Evolutionary conservation across 441 rosid genomes (phyloP).

Genomic region (Biscutella laevigata): DNA sequence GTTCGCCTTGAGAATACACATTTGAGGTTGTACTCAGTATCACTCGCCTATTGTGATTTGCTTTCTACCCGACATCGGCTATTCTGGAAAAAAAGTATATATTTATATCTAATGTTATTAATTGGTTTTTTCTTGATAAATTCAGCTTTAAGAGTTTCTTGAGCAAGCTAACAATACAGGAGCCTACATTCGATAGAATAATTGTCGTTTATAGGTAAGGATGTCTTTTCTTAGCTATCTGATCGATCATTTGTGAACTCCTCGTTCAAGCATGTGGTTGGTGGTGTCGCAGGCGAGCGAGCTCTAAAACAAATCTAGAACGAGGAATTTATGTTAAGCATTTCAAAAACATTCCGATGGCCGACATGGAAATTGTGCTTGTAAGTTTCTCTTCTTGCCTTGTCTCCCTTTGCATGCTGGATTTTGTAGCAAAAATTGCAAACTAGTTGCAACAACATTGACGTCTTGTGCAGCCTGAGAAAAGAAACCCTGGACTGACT

Average conservation of each 20-base stretch:
- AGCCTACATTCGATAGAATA: constrained; percentile 92
- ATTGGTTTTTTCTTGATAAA: constrained; percentile 17
- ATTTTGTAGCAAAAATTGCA: not conserved
- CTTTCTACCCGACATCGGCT: not conserved
- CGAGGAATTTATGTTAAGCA: constrained; percentile 82
- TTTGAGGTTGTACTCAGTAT: constrained; percentile 44
- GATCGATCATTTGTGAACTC: constrained; percentile 5
- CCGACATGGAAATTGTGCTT: constrained; percentile 94
- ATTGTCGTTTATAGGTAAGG: constrained; percentile 82
- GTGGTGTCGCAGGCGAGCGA: constrained; percentile 48
- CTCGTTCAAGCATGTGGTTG: constrained; percentile 20
- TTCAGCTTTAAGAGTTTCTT: constrained; percentile 56
- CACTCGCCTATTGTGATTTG: not conserved
- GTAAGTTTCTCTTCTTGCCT: constrained; percentile 42
- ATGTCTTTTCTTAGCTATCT: constrained; percentile 13
- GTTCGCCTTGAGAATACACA: constrained; percentile 82
- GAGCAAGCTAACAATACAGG: constrained; percentile 75
- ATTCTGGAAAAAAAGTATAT: constrained; percentile 6
- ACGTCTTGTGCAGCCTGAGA: constrained; percentile 62
- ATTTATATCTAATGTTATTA: not conserved
- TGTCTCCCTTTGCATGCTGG: not conserved
- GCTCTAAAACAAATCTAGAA: constrained; percentile 41
- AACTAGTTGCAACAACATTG: constrained; percentile 8
- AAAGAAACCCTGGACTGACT: constrained; percentile 91
- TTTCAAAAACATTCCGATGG: constrained; percentile 98